Base-by-base conservation (phyloP, 805 yeast species). In the Ogataea wickerhamii region DNA sequence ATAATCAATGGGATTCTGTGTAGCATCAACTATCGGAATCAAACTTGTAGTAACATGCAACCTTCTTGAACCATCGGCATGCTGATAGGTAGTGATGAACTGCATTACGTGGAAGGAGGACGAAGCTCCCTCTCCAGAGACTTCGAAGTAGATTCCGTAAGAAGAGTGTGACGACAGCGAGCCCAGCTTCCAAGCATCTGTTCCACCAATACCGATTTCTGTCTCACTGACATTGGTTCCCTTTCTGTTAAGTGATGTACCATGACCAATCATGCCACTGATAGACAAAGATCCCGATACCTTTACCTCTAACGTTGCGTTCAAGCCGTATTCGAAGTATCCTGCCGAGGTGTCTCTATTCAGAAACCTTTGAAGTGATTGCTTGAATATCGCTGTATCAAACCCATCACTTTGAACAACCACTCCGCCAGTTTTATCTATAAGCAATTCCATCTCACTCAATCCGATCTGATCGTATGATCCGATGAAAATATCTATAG, bases 401-500 rank as follows among this genome's bases (percentile, higher is more conserved):
- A 80, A 80, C 3, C 81, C 74, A 60, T 80, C 87, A 39, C 80
- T 67, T 64, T 79, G 70, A 3, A 80, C 76, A 18, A 78, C 69
- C 3, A 65, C 63, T 35, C 87, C 87, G 19, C 87, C 87, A 8
- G 85, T 78, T 41, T 67, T 67, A 49, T 70, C 67, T 35, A 76
- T 64, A 8, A 80, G 58, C 12, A 70, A 64, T 41, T 76, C 80
- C 87, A 80, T 81, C 54, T 80, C 87, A 45, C 63, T 73, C 22
- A 80, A 61, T 0, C 87, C 87, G 30, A 78, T 70, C 56, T 80
- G 87, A 56, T 80, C 87, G 54, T 80, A 80, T 10, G 81, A 70
- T 12, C 87, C 87, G 40, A 78, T 71, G 46, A 79, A 78, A 16
- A 79, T 55, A 49, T 78, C 75, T 32, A 79, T 64, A 5, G 78